A percentile compares a stretch with the other conserved stretches of the same genome.
These are phyloP conservation scores for Penicillium vulpinum DNA, from an alignment of 2,329 filamentous ascomycete genomes.

Conservation along the genomic window DNA sequence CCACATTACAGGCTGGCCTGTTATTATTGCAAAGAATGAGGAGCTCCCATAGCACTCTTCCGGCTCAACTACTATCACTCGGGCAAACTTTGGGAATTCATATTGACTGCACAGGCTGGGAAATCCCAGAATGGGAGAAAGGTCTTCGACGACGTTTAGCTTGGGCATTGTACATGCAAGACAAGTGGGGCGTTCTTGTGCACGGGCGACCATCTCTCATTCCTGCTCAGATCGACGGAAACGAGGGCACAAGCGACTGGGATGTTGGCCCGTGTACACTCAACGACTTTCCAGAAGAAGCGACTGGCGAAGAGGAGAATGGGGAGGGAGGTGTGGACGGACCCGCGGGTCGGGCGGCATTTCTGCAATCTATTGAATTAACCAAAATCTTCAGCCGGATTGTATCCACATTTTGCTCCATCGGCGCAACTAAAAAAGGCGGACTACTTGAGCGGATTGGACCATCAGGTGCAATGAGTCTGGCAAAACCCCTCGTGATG, in stretches of 20 bases:
- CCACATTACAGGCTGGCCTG: neutral
- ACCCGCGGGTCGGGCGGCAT: neutral
- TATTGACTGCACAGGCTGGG: constrained; percentile 63
- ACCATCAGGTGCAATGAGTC: constrained; percentile 5
- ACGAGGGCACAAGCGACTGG: neutral
- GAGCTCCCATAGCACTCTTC: neutral
- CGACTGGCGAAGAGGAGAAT: neutral
- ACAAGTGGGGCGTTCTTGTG: constrained; percentile 53
- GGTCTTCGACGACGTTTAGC: constrained; percentile 61
- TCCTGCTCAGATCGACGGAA: neutral
- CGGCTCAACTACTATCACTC: neutral
- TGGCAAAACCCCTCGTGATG: constrained; percentile 11
- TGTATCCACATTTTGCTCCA: neutral
- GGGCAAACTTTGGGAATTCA: constrained; percentile 29
- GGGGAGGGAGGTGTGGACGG: neutral
- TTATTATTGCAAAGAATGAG: neutral
- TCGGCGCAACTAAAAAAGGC: neutral
- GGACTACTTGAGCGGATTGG: constrained; percentile 1
- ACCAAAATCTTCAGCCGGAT: neutral
- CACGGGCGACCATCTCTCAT: constrained; percentile 59
- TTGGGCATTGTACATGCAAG: constrained; percentile 67
- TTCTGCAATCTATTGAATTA: neutral
- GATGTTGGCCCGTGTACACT: neutral
- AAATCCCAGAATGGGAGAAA: constrained; percentile 63
- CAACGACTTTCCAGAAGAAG: neutral